A percentile compares a stretch with the other conserved stretches of the same genome.
Conservation (phyloP, 2,329 filamentous ascomycete species). For the Fusarium zealandicum region DNA sequence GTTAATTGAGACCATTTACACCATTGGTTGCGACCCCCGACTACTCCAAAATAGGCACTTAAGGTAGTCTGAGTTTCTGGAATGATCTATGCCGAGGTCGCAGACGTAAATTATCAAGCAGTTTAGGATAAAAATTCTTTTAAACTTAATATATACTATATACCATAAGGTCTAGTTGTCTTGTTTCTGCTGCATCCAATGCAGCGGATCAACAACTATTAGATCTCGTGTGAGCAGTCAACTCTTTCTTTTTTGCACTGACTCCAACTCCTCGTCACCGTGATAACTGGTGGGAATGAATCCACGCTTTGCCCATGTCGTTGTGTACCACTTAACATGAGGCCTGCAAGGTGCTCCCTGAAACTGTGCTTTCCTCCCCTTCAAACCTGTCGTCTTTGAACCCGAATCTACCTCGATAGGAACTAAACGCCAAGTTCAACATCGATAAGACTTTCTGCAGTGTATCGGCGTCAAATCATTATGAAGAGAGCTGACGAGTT, state of each 20-base stretch:
- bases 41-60: no score
- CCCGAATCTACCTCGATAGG: background rate
- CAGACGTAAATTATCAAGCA: no score
- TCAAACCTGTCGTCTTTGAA: background rate
- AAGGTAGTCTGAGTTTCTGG: background rate
- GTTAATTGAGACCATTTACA: constrained; percentile 1
- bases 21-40: constrained; percentile 5
- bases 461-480: constrained; percentile 22
- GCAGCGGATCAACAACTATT: background rate
- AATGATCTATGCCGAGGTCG: background rate
- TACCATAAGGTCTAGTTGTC: background rate
- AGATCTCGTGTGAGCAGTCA: constrained; percentile 2
- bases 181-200: background rate
- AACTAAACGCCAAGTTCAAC: constrained; percentile 8
- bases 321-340: background rate
- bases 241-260: background rate
- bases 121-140: no score
- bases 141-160: no score
- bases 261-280: constrained; percentile 1
- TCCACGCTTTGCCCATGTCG: background rate
- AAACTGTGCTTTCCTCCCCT: no score
- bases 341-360: background rate
- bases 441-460: constrained; percentile 8
- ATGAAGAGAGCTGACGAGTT: constrained; percentile 1
- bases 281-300: background rate